Evolutionary conservation across 305 asterid genomes (phyloP).

Genomic region (Rubia occidens): DNA sequence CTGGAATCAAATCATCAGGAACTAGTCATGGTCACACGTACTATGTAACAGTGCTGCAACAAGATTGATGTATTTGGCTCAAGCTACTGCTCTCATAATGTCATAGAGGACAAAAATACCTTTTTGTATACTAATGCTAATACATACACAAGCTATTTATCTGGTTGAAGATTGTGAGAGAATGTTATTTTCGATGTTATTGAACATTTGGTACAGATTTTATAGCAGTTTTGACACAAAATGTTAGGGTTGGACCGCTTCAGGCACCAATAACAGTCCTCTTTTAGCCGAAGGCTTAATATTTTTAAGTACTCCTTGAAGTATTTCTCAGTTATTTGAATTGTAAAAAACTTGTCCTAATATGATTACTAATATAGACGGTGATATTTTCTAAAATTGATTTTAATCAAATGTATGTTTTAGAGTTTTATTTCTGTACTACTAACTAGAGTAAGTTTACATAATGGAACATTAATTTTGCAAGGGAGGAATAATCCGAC

Average conservation of each 20-base stretch:
- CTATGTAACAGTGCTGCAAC: slow-evolving; percentile 63
- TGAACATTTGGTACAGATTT: background rate
- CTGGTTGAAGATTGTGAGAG: background rate
- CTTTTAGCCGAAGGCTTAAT: background rate
- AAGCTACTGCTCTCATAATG: slow-evolving; percentile 4
- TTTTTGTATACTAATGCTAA: slow-evolving; percentile 18
- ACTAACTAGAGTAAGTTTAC: too few species aligned
- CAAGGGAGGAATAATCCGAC: too few species aligned
- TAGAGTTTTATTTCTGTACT: too few species aligned
- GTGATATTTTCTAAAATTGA: too few species aligned
- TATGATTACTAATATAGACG: too few species aligned
- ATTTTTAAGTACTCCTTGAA: background rate
- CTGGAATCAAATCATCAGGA: slow-evolving; percentile 37
- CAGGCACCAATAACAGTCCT: background rate
- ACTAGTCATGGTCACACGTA: slow-evolving; percentile 62
- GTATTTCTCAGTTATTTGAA: background rate
- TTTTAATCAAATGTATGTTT: too few species aligned
- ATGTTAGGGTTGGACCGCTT: background rate
- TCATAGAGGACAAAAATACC: slow-evolving; percentile 21
- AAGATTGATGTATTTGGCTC: slow-evolving; percentile 32
- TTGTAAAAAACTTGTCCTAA: background rate
- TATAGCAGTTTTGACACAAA: background rate
- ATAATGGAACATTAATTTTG: too few species aligned
- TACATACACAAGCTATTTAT: background rate
- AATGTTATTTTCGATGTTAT: background rate